phyloP scores from a whole-genome alignment of 495 filamentous ascomycete species.

The Parachaetomium inaequale region DNA sequence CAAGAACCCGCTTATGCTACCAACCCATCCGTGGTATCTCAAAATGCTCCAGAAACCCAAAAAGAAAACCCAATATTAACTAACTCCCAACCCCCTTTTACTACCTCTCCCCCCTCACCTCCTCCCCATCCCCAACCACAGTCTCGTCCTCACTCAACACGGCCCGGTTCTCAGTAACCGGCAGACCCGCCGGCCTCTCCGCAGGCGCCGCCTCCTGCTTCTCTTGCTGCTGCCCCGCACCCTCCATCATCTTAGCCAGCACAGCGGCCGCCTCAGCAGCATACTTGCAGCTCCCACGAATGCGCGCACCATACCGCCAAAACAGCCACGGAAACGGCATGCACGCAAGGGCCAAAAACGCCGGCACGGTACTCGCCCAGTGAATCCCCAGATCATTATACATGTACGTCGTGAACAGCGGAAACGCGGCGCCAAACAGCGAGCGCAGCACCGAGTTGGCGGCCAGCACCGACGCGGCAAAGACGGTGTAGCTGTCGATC shows the following conservation, averaged over 20 bases:
- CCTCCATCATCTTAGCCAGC: conserved; percentile 33
- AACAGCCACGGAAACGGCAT: conserved; percentile 79
- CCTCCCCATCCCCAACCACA: conserved; percentile 12
- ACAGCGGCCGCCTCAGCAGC: conserved; percentile 61
- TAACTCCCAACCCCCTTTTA: background rate
- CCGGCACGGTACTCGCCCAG: conserved; percentile 75
- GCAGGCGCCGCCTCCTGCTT: conserved; percentile 3
- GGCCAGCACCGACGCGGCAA: conserved; percentile 74
- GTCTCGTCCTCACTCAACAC: conserved; percentile 29
- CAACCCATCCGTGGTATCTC: conserved; percentile 2
- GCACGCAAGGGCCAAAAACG: conserved; percentile 71
- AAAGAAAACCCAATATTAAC: background rate
- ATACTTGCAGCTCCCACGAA: conserved; percentile 71
- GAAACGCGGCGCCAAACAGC: conserved; percentile 77
- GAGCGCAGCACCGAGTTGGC: conserved; percentile 67
- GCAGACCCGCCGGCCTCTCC: conserved; percentile 11
- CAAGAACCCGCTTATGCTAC: background rate
- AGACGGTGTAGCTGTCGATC: conserved; percentile 78
- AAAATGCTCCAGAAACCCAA: background rate
- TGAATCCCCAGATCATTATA: conserved; percentile 72
- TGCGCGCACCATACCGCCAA: conserved; percentile 65
- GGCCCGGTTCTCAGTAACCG: conserved; percentile 11
- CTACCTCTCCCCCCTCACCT: conserved; percentile 11
- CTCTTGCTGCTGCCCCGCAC: background rate
- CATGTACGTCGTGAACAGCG: conserved; percentile 77